These are phyloP conservation scores for Hanseniaspora uvarum DNA, from an alignment of 1,139 yeast genomes.

Conservation along the genomic window DNA sequence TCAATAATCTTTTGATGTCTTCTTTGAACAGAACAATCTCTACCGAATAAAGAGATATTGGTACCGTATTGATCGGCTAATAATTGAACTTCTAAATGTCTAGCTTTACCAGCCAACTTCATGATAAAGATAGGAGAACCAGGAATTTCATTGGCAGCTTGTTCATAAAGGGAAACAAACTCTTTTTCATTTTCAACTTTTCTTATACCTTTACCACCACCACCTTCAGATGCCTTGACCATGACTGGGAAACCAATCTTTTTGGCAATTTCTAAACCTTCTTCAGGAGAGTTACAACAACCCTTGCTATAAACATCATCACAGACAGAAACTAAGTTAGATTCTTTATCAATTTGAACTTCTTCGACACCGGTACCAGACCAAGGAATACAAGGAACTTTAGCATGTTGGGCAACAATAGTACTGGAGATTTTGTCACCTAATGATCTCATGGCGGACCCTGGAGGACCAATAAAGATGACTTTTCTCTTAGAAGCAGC, in stretches of 20 bases:
- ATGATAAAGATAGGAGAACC: slow-evolving; percentile 92
- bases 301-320: slow-evolving; percentile 78
- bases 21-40: slow-evolving; percentile 96
- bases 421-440: slow-evolving; percentile 97
- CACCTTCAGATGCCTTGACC: slow-evolving; percentile 97
- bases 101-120: slow-evolving; percentile 89
- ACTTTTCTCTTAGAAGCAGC: slow-evolving; percentile 84
- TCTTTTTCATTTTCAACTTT: slow-evolving; percentile 73
- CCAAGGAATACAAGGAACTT: slow-evolving; percentile 98
- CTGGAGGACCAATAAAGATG: slow-evolving; percentile 95
- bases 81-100: slow-evolving; percentile 90
- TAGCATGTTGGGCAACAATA: slow-evolving; percentile 95
- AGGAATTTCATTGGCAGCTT: slow-evolving; percentile 89
- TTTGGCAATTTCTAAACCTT: slow-evolving; percentile 74
- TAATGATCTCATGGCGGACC: slow-evolving; percentile 96
- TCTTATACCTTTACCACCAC: slow-evolving; percentile 98
- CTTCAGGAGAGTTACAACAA: slow-evolving; percentile 76
- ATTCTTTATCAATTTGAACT: slow-evolving; percentile 53
- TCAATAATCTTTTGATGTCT: slow-evolving; percentile 94
- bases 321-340: slow-evolving; percentile 79
- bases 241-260: slow-evolving; percentile 90
- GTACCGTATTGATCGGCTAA: slow-evolving; percentile 94
- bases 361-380: slow-evolving; percentile 93
- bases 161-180: slow-evolving; percentile 61
- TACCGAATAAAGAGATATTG: slow-evolving; percentile 82